These are phyloP conservation scores for Ophiocytium majus DNA, from an alignment of 352 stramenopile species.

Conservation along the genomic window DNA sequence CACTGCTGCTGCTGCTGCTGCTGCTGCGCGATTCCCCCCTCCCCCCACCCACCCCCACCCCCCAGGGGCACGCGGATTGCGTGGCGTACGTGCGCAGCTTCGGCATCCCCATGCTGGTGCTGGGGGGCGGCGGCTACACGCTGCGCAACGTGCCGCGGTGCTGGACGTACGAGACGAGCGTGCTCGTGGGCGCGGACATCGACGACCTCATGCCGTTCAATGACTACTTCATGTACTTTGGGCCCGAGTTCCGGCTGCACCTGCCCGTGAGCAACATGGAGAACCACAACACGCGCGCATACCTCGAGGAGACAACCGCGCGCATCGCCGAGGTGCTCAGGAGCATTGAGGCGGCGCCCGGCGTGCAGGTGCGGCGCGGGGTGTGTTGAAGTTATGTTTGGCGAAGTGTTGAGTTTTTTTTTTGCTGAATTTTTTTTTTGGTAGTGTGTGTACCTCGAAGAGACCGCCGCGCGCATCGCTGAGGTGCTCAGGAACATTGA, in stretches of 20 bases:
- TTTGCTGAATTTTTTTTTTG: too few relatives aligned
- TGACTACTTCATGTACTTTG: conserved; percentile 99
- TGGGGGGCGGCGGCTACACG: conserved; percentile 96
- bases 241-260: conserved; percentile 94
- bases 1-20: too few relatives aligned
- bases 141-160: conserved; percentile 91
- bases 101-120: conserved; percentile 89
- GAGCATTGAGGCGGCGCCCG: conserved; percentile 46
- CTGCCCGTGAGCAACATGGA: conserved; percentile 96
- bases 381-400: too few relatives aligned
- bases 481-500: conserved; percentile 48
- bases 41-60: too few relatives aligned
- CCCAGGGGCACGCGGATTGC: conserved; percentile 91
- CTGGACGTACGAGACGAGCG: conserved; percentile 92
- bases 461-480: conserved; percentile 41
- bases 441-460: conserved; percentile 82
- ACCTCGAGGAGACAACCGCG: conserved; percentile 66
- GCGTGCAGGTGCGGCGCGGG: conserved; percentile 49
- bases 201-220: conserved; percentile 97
- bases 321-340: conserved; percentile 47
- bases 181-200: conserved; percentile 85
- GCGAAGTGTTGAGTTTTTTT: too few relatives aligned
- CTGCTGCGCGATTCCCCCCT: too few relatives aligned
- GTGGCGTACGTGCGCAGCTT: conserved; percentile 94
- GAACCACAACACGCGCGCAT: conserved; percentile 92